A percentile compares a stretch with the other conserved stretches of the same genome.
These are phyloP conservation scores for Sclerotinia minor DNA, from an alignment of 2,329 filamentous ascomycete genomes.

Conservation along the genomic window DNA sequence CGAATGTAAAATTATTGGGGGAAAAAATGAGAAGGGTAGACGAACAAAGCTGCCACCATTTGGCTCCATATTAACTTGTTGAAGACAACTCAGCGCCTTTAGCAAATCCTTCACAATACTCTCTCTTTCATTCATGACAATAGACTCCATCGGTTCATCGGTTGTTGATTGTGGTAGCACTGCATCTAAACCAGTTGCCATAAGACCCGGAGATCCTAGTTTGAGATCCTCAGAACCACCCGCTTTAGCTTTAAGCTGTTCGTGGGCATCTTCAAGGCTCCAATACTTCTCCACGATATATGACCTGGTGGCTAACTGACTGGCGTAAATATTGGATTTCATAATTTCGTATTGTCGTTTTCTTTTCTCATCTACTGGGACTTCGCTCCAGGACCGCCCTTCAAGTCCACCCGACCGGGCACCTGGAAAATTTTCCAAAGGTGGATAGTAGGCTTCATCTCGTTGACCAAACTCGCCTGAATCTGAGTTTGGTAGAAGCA, in stretches of 20 bases:
- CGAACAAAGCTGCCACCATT: conserved; percentile 65
- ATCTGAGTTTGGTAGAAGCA: conserved; percentile 49
- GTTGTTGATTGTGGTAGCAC: conserved; percentile 44
- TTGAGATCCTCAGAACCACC: conserved; percentile 15
- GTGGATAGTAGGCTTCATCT: conserved; percentile 55
- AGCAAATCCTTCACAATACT: conserved; percentile 80
- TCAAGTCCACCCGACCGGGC: conserved; percentile 32
- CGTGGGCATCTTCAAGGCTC: conserved; percentile 67
- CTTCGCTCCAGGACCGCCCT: conserved; percentile 36
- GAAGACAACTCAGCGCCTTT: conserved; percentile 71
- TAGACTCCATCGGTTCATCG: conserved; percentile 43
- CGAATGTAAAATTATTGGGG: conserved; percentile 2
- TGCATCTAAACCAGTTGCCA: conserved; percentile 36
- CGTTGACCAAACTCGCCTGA: conserved; percentile 44
- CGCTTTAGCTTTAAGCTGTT: conserved; percentile 45
- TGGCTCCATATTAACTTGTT: conserved; percentile 80
- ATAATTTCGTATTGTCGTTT: conserved; percentile 82
- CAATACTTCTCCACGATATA: conserved; percentile 88
- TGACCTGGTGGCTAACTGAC: conserved; percentile 76
- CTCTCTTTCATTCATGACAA: conserved; percentile 75
- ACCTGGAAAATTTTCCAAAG: conserved; percentile 45
- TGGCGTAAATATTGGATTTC: conserved; percentile 86
- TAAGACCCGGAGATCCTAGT: conserved; percentile 33
- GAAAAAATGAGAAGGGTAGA: conserved; percentile 28
- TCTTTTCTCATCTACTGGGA: conserved; percentile 43